Evolutionary conservation across 352 stramenopile genomes (phyloP).

Genomic region (Phytopythium litorale): DNA sequence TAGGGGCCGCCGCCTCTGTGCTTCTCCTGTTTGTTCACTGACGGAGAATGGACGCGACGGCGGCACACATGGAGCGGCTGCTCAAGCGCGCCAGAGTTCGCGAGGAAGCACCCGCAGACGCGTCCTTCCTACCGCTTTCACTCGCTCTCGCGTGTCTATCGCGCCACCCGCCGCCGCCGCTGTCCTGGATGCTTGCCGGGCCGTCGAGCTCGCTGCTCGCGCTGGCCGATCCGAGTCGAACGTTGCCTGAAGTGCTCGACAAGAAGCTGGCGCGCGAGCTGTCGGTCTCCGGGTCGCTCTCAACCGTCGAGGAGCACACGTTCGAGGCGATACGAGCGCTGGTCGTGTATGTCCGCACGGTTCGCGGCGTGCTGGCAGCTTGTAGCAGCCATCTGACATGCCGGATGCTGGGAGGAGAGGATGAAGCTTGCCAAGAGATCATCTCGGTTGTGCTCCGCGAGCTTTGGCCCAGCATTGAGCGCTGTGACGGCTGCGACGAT

Average conservation of each 20-base stretch:
- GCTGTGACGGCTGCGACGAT: slow-evolving; percentile 4
- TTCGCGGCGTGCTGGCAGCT: slow-evolving; percentile 30
- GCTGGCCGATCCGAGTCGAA: slow-evolving; percentile 6
- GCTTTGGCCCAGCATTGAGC: slow-evolving; percentile 11
- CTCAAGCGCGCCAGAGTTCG: slow-evolving; percentile 46
- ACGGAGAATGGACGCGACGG: slow-evolving; percentile 34
- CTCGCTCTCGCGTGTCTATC: slow-evolving; percentile 41
- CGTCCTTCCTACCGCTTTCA: slow-evolving; percentile 50
- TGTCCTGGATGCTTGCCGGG: slow-evolving; percentile 31
- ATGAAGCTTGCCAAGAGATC: slow-evolving; percentile 29
- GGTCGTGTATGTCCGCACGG: slow-evolving; percentile 33
- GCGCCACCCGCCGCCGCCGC: slow-evolving; percentile 33
- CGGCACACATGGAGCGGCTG: slow-evolving; percentile 44
- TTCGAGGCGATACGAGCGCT: slow-evolving; percentile 35
- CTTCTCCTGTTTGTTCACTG: not conserved
- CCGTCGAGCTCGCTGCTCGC: slow-evolving; percentile 41
- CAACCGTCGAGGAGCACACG: not conserved
- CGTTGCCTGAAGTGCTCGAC: slow-evolving; percentile 13
- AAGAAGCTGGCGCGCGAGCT: slow-evolving; percentile 3
- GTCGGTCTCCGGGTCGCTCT: not conserved
- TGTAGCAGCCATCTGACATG: slow-evolving; percentile 41
- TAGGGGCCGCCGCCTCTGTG: not conserved
- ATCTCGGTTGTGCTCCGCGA: slow-evolving; percentile 20
- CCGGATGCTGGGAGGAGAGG: slow-evolving; percentile 12
- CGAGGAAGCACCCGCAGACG: slow-evolving; percentile 29